Conservation (phyloP, 352 stramenopile genomes). For the Pythium insidiosum region DNA sequence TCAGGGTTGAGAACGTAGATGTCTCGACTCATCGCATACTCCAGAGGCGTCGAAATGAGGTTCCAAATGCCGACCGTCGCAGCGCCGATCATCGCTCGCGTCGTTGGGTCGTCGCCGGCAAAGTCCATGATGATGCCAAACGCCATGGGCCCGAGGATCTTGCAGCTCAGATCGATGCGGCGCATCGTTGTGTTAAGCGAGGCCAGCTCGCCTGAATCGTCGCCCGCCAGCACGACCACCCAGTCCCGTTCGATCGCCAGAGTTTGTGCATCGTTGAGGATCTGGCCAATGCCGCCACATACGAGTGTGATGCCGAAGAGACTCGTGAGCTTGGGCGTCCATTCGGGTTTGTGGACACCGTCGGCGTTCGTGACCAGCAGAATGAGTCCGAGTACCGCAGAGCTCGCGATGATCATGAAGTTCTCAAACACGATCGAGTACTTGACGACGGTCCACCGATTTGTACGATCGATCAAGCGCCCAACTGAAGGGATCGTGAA, state of each 20-base stretch:
- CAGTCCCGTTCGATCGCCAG: conserved; percentile 80
- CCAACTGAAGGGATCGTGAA: conserved; percentile 62
- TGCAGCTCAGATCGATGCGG: conserved; percentile 76
- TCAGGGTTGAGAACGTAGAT: conserved; percentile 50
- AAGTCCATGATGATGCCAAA: conserved; percentile 82
- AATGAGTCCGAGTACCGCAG: conserved; percentile 48
- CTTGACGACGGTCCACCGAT: conserved; percentile 65
- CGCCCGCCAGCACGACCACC: conserved; percentile 71
- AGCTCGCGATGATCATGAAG: conserved; percentile 62
- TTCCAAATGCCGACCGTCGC: conserved; percentile 72
- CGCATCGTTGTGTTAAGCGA: conserved; percentile 74
- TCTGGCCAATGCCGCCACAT: conserved; percentile 58
- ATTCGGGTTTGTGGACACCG: conserved; percentile 41
- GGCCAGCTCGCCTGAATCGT: conserved; percentile 35
- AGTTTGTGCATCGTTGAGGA: conserved; percentile 72
- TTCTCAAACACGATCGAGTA: conserved; percentile 73
- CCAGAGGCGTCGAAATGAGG: conserved; percentile 61
- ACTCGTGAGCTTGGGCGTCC: conserved; percentile 31
- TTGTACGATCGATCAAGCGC: conserved; percentile 46
- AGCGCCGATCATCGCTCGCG: conserved; percentile 50
- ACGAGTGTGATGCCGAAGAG: conserved; percentile 49
- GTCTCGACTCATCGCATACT: conserved; percentile 66
- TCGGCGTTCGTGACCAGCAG: conserved; percentile 55
- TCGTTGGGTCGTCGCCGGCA: conserved; percentile 47
- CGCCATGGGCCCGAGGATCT: conserved; percentile 59